Conservation (phyloP, 306 rosid species). For the Geum urbanum region DNA sequence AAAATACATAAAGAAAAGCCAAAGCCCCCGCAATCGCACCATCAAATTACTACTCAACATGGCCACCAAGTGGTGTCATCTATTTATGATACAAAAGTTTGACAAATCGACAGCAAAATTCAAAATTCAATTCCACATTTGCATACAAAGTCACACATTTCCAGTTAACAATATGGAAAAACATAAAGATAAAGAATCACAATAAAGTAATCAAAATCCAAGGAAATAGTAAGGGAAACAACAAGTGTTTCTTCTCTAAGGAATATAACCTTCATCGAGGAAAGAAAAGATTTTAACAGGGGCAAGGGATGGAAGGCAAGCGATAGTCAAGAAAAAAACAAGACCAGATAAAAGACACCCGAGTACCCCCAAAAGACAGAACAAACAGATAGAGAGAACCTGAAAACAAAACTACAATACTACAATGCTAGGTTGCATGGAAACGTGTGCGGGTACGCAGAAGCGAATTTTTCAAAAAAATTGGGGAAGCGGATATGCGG, state of each 20-base stretch:
- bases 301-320: neutral
- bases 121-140: neutral
- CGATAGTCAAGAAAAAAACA: neutral
- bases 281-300: neutral
- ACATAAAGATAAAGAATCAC: neutral
- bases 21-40: neutral
- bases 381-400: neutral
- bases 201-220: neutral
- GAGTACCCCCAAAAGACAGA: neutral
- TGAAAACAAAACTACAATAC: neutral
- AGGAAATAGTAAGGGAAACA: neutral
- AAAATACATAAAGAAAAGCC: neutral
- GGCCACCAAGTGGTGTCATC: neutral
- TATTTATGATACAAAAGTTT: neutral
- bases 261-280: neutral
- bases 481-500: too few relatives aligned
- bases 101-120: too few relatives aligned
- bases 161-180: neutral
- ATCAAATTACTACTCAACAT: neutral
- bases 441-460: too few relatives aligned
- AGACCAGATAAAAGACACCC: neutral
- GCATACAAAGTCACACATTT: neutral
- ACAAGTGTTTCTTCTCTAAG: neutral
- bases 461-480: too few relatives aligned
- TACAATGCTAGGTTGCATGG: too few relatives aligned